Percentiles rank a stretch among this genome's conserved stretches.
Conservation (phyloP, 2,329 filamentous ascomycete genomes). For the Aspergillus sp. region DNA sequence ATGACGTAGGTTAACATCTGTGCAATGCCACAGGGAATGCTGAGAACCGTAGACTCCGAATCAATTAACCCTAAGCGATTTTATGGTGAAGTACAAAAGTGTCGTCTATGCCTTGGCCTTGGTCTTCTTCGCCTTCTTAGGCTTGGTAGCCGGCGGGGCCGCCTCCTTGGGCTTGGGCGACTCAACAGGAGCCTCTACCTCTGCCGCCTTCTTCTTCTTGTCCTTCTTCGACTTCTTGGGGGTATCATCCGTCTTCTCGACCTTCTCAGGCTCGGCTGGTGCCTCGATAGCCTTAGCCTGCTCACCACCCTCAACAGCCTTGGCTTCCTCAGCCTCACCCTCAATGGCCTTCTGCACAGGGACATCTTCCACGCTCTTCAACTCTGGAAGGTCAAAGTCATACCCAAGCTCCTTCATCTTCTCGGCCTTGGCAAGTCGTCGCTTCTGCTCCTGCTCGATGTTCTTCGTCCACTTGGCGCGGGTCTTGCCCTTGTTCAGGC, state of each 20-base stretch:
- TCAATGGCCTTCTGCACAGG: slow-evolving; percentile 43
- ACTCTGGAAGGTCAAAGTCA: slow-evolving; percentile 70
- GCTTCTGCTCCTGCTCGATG: slow-evolving; percentile 70
- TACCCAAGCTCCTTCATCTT: slow-evolving; percentile 81
- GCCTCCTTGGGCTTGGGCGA: slow-evolving; percentile 4
- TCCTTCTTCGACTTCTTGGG: slow-evolving; percentile 35
- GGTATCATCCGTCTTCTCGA: slow-evolving; percentile 27
- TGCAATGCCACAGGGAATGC: neutral
- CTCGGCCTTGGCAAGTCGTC: slow-evolving; percentile 66
- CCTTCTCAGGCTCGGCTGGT: slow-evolving; percentile 11
- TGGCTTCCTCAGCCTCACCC: slow-evolving; percentile 30
- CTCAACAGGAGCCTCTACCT: slow-evolving; percentile 4
- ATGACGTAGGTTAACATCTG: neutral
- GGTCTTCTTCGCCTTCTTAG: neutral
- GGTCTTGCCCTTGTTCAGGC: slow-evolving; percentile 70
- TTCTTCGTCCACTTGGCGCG: slow-evolving; percentile 77
- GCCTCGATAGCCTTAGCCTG: slow-evolving; percentile 31
- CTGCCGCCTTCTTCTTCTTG: slow-evolving; percentile 28
- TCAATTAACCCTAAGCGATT: neutral
- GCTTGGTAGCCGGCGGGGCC: slow-evolving; percentile 1
- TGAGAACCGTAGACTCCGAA: neutral
- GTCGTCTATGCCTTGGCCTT: slow-evolving; percentile 3
- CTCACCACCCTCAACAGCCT: slow-evolving; percentile 34
- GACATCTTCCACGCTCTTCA: slow-evolving; percentile 64
- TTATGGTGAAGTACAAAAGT: neutral